phyloP scores from a whole-genome alignment of 2,329 filamentous ascomycete species.

The Penicillium sp. region DNA sequence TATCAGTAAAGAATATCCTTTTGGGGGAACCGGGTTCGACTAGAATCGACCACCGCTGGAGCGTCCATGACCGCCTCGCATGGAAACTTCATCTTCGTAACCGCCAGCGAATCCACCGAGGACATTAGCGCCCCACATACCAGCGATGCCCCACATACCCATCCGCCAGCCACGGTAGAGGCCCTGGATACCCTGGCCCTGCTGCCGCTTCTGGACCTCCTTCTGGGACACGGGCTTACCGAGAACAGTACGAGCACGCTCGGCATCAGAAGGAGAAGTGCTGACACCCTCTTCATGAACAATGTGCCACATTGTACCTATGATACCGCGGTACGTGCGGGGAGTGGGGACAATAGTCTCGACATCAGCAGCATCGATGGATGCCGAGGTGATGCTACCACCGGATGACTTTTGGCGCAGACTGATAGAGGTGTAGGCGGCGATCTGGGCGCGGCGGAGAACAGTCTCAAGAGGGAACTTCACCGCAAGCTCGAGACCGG shows the following conservation, averaged over 20 bases:
- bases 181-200: constrained; percentile 56
- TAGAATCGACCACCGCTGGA: constrained; percentile 35
- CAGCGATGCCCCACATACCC: constrained; percentile 55
- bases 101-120: constrained; percentile 40
- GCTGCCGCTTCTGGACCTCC: constrained; percentile 44
- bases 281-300: constrained; percentile 72
- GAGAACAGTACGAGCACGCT: constrained; percentile 35
- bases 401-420: constrained; percentile 36
- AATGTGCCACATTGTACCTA: constrained; percentile 90
- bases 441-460: constrained; percentile 81
- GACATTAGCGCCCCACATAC: constrained; percentile 54
- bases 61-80: constrained; percentile 22
- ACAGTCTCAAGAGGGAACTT: constrained; percentile 92
- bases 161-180: constrained; percentile 60
- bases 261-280: constrained; percentile 46
- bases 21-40: neutral
- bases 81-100: constrained; percentile 37
- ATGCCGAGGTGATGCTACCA: constrained; percentile 20
- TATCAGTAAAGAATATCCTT: neutral
- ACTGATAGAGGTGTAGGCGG: constrained; percentile 62
- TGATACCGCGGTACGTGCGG: constrained; percentile 77
- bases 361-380: constrained; percentile 39
- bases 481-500: constrained; percentile 75
- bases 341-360: constrained; percentile 74
- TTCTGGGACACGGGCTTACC: constrained; percentile 39